These are phyloP conservation scores for Gleditsia sinensis DNA, from an alignment of 306 rosid genomes.

Conservation along the genomic window DNA sequence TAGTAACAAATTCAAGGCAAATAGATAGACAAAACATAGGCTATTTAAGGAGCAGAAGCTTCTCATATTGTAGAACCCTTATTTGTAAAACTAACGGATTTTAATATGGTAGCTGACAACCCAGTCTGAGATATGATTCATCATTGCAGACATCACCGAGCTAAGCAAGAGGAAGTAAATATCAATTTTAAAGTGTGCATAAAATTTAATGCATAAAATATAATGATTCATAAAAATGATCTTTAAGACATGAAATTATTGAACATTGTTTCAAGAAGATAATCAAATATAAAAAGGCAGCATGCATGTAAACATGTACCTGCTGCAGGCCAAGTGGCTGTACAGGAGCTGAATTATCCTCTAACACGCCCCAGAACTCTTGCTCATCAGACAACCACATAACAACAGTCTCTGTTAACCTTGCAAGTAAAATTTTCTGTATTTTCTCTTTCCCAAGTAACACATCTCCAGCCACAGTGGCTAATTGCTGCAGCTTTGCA, in stretches of 20 bases:
- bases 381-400: conserved; percentile 98
- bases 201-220: neutral
- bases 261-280: neutral
- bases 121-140: neutral
- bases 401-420: conserved; percentile 94
- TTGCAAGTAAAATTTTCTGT: conserved; percentile 93
- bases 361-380: conserved; percentile 92
- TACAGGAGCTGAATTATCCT: conserved; percentile 71
- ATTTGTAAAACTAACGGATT: neutral
- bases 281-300: conserved; percentile 6
- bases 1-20: neutral
- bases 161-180: neutral
- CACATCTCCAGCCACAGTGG: conserved; percentile 95
- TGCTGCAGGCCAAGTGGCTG: conserved; percentile 85
- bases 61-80: neutral
- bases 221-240: neutral
- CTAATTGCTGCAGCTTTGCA: conserved; percentile 86
- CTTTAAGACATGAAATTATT: neutral
- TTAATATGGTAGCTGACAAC: neutral
- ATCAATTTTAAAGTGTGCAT: neutral
- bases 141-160: neutral
- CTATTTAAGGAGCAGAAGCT: neutral
- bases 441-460: conserved; percentile 86
- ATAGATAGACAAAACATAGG: neutral
- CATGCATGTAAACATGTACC: conserved; percentile 50